Evolutionary conservation across 1,139 yeast genomes (phyloP), one percentile per base, ranked within the genome.

Genomic region (Meyerozyma carpophila): DNA sequence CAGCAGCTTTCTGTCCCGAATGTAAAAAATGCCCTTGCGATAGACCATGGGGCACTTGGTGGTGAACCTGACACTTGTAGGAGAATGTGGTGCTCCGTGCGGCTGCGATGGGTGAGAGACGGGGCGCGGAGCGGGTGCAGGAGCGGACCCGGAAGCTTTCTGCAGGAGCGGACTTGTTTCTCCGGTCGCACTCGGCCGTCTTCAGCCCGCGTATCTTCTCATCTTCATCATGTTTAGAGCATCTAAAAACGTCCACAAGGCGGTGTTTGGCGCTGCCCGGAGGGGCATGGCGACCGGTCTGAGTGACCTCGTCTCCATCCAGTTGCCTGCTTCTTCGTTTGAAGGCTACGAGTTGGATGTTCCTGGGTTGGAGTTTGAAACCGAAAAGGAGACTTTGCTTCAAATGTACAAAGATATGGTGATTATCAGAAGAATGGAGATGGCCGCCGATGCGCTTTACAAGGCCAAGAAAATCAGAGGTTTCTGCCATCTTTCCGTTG

Each of bases 381-480:
- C 96, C 45, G 82, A 88, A 58, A 90, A 89, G 77, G 79, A 79
- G 41, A 78, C 84, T 45, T 72, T 93, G 57, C 75, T 93, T 62
- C 82, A 89, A 63, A 90, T 93, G 97, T 93, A 91, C 81, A 88
- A 89, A 73, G 96, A 93, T 63, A 91, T 93, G 97, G 81, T 86
- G 54, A 71, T 85, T 55, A 83, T 91, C 62, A 82, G 98, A 77
- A 87, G 98, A 72, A 83, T 93, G 93, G 98, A 93, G 74, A 91
- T 93, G 96, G 96, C 97, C 32, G 82, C 98, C 47, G 98, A 93
- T 64, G 98, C 98, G 32, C 76, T 94, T 54, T 93, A 93, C 79
- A 93, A 93, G 77, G 96, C 98, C 62, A 93, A 93, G 78, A 90
- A 93, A 75, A 91, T 93, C 62, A 82, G 98, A 73, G 98, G 98